Evolutionary conservation across 768 basidiomycete species (phyloP), one percentile per base, ranked within the genome.

Genomic region (Leccinum subgranulosum): DNA sequence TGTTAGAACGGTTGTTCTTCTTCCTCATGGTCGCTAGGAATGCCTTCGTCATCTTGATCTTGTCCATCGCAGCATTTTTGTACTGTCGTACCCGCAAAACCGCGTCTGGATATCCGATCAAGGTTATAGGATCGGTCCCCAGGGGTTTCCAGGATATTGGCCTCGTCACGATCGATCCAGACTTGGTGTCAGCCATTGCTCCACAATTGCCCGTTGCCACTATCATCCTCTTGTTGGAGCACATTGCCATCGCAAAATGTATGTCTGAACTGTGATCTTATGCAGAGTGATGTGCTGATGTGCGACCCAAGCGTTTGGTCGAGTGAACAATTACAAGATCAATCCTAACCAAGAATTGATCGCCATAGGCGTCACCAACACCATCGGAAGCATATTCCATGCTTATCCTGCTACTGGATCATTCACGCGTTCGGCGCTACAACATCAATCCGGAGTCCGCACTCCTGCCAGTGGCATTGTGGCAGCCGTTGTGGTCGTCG

Each of bases 331-430:
- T 21, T 99, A 99, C 79, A 96, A 91, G 71, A 92, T 92, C 63
- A 84, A 92, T 59, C 92, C 94, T 2, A 92, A 93, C 74, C 94
- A 97, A 72, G 95, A 97, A 71, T 81, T 98, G 50, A 90, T 98
- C 64, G 94, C 96, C 43, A 98, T 99, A 63, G 96, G 96, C n/a
- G 92, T 98, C 19, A 90, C 94, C 17, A 96, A 96, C 73, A 91
- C 91, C 1, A 68, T 97, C 60, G 96, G 96, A 3, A 88, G 92
- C 15, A 77, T 90, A 63, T 98, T 99, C 72, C 82, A 75, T 53
- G 96, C 94, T 0, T 98, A 97, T 72, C 95, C 97, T 9, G 92
- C 96, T 0, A 99, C 97, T 12, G 97, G 97, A 2, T 98, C 95
- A 1, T 99, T 99, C 82, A 97, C 95, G 39, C 90, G 97, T n/a